A percentile compares a stretch with the other conserved stretches of the same genome.
Conservation (phyloP, 1,284 basidiomycete species). For the Cryptococcus depauperatus region DNA sequence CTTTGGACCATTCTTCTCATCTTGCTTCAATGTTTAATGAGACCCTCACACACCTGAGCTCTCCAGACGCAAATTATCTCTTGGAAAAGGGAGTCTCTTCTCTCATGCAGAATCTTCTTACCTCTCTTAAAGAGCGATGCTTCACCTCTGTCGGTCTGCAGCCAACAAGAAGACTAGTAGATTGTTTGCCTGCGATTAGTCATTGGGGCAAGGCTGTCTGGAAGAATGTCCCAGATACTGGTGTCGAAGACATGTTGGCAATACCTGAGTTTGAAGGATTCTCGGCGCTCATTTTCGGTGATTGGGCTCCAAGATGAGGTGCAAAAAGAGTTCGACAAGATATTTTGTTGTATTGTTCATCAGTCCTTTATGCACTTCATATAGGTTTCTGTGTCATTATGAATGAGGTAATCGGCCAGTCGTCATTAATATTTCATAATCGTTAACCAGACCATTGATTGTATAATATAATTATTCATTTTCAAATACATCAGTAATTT, state of each 20-base stretch:
- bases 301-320: conserved; percentile 33
- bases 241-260: conserved; percentile 35
- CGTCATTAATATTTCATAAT: too few species aligned
- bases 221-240: conserved; percentile 41
- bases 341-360: too few species aligned
- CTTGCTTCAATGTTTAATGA: conserved; percentile 32
- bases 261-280: conserved; percentile 39
- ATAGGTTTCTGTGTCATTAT: too few species aligned
- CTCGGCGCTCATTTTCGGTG: conserved; percentile 43
- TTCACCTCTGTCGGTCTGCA: conserved; percentile 12
- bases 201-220: conserved; percentile 40
- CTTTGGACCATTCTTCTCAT: conserved; percentile 23
- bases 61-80: conserved; percentile 36
- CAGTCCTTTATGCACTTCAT: too few species aligned
- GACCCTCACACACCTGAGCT: conserved; percentile 30
- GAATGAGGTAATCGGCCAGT: too few species aligned
- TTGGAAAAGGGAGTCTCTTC: conserved; percentile 33
- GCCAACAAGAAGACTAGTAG: conserved; percentile 26
- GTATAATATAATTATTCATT: too few species aligned
- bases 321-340: too few species aligned
- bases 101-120: conserved; percentile 24
- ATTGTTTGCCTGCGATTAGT: conserved; percentile 39
- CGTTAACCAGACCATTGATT: too few species aligned
- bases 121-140: conserved; percentile 18
- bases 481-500: too few species aligned